phyloP scores from a whole-genome alignment of 2,329 filamentous ascomycete genomes.

The Cryphonectria nitschkei region DNA sequence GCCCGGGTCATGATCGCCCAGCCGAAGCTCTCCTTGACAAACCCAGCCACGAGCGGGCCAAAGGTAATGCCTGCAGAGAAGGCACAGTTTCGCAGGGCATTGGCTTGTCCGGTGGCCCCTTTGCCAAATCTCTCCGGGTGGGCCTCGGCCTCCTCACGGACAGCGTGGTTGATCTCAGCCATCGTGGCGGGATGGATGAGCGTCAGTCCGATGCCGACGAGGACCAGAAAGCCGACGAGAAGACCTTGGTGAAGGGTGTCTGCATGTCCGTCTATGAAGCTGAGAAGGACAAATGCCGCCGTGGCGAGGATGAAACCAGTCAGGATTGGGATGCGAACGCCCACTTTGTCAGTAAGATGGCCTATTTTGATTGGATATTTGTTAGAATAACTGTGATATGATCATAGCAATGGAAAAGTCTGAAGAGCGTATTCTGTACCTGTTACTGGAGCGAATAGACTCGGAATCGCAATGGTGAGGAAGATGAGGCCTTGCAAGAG shows the following conservation, averaged over 20 bases:
- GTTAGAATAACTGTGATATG: too few relatives aligned
- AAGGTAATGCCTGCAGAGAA: constrained; percentile 12
- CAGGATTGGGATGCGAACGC: constrained; percentile 6
- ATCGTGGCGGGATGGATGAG: constrained; percentile 12
- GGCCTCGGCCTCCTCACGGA: constrained; percentile 1
- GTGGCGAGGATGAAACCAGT: constrained; percentile 12
- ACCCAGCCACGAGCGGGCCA: constrained; percentile 6
- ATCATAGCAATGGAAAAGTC: too few relatives aligned
- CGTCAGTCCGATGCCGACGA: constrained; percentile 10
- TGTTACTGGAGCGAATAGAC: constrained; percentile 3
- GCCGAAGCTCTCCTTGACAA: constrained; percentile 3
- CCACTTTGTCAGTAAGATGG: constrained; percentile 12
- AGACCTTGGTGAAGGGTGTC: neutral
- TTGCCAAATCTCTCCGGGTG: constrained; percentile 7
- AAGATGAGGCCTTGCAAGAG: constrained; percentile 11
- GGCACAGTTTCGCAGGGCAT: constrained; percentile 10
- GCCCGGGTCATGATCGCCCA: constrained; percentile 12
- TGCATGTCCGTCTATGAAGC: constrained; percentile 10
- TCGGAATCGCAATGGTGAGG: constrained; percentile 10
- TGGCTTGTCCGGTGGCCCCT: constrained; percentile 13
- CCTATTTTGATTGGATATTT: neutral
- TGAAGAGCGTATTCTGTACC: neutral
- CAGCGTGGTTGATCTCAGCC: constrained; percentile 16
- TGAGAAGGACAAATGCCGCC: constrained; percentile 6
- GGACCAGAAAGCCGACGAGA: constrained; percentile 1